phyloP scores from a whole-genome alignment of 192 early-diverging fungal species.

The Coemansia sp. region DNA sequence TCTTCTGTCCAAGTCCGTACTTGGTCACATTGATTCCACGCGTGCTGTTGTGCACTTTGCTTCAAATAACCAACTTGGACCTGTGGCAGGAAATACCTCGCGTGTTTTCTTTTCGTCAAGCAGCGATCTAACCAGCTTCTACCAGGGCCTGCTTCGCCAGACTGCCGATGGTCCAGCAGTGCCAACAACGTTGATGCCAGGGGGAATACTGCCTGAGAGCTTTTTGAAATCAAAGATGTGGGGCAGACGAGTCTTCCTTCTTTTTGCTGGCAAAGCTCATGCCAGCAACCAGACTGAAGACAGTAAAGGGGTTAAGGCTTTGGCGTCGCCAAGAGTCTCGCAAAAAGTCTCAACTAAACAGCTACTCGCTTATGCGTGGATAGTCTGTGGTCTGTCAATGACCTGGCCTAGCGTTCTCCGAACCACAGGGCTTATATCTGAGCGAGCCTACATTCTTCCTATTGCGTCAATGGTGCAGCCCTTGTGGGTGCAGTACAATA shows the following conservation, averaged over 20 bases:
- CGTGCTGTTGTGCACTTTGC: conserved; percentile 3
- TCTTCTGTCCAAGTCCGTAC: conserved; percentile 21
- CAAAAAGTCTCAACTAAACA: conserved; percentile 19
- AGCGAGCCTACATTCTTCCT: conserved; percentile 48
- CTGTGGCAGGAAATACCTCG: conserved; percentile 30
- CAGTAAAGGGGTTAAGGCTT: neutral
- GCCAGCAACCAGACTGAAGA: neutral
- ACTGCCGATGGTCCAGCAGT: conserved; percentile 9
- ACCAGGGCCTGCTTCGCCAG: conserved; percentile 39
- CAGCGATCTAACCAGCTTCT: conserved; percentile 45
- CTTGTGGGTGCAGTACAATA: conserved; percentile 29
- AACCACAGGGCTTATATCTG: conserved; percentile 48
- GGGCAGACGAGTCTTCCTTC: conserved; percentile 43
- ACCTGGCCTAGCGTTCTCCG: conserved; percentile 53
- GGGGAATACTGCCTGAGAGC: conserved; percentile 32
- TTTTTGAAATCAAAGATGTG: conserved; percentile 32
- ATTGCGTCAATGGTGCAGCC: conserved; percentile 45
- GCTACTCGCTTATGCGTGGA: conserved; percentile 44
- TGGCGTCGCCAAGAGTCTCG: neutral
- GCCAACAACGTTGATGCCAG: conserved; percentile 15
- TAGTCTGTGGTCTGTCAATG: conserved; percentile 45
- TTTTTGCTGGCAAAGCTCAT: neutral
- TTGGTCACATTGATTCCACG: conserved; percentile 22
- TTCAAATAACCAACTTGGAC: neutral
- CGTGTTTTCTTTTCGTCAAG: conserved; percentile 51